phyloP scores from a whole-genome alignment of 345 rosid genomes.

The Crucihimalaya himalaica region DNA sequence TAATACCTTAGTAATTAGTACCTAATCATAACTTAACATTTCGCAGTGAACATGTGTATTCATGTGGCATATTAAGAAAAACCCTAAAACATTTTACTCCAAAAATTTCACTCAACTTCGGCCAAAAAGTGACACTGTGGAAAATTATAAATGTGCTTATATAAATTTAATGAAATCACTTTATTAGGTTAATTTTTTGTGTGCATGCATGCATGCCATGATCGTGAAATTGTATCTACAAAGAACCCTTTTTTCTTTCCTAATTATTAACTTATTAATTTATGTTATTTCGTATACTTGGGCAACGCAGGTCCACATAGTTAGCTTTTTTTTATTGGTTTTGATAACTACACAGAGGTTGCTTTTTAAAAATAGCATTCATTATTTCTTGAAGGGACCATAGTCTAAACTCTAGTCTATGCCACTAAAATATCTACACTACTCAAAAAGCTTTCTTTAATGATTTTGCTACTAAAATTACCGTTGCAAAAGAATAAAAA shows the following conservation, averaged over 20 bases:
- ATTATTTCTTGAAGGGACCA: constrained; percentile 27
- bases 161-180: background rate
- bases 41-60: background rate
- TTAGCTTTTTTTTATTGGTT: constrained; percentile 15
- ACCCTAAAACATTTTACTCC: background rate
- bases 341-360: constrained; percentile 9
- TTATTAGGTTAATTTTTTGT: constrained; percentile 37
- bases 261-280: constrained; percentile 12
- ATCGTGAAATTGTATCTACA: constrained; percentile 40
- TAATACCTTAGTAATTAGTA: background rate
- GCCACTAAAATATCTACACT: constrained; percentile 7
- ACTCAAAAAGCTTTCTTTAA: background rate
- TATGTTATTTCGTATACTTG: constrained; percentile 6
- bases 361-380: constrained; percentile 17
- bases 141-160: background rate
- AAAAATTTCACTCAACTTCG: background rate
- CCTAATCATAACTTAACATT: background rate
- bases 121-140: background rate
- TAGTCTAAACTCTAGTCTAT: constrained; percentile 27
- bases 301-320: constrained; percentile 31
- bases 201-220: constrained; percentile 34
- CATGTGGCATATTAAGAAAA: background rate
- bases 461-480: background rate
- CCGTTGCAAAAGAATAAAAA: background rate
- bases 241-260: constrained; percentile 20